These are phyloP conservation scores for Boletus rubroflammeus DNA, from an alignment of 768 basidiomycete genomes.

Conservation along the genomic window DNA sequence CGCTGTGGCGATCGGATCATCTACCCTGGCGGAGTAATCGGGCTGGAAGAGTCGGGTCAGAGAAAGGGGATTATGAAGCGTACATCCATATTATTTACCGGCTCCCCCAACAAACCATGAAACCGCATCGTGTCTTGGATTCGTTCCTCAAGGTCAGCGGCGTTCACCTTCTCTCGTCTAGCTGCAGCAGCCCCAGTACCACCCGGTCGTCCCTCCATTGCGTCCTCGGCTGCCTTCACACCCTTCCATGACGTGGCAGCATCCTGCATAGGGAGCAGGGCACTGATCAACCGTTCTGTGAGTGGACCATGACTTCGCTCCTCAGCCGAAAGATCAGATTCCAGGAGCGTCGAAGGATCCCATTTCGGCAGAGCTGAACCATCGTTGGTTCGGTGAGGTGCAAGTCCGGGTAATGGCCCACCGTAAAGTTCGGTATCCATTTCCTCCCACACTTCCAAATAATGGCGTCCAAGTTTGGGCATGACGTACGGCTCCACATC, in stretches of 20 bases:
- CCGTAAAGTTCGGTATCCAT: constrained; percentile 64
- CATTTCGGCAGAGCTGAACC: constrained; percentile 56
- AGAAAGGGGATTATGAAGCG: constrained; percentile 8
- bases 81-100: constrained; percentile 49
- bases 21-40: constrained; percentile 73
- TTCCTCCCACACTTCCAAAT: constrained; percentile 90
- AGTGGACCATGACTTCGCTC: constrained; percentile 82
- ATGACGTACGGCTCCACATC: constrained; percentile 84
- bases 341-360: constrained; percentile 79
- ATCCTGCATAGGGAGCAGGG: constrained; percentile 68
- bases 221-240: constrained; percentile 79
- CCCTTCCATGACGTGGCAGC: constrained; percentile 60
- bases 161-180: constrained; percentile 70
- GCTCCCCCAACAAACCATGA: constrained; percentile 64
- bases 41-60: constrained; percentile 44
- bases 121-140: constrained; percentile 74
- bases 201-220: constrained; percentile 79
- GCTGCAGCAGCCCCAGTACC: constrained; percentile 77
- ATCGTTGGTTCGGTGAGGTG: constrained; percentile 35
- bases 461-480: constrained; percentile 83
- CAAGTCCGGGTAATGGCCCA: constrained; percentile 38
- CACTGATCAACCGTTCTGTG: constrained; percentile 80
- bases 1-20: constrained; percentile 91
- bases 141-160: constrained; percentile 73
- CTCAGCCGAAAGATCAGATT: constrained; percentile 66